phyloP scores from a whole-genome alignment of 2,329 filamentous ascomycete genomes.

The Aspergillus pseudotamarii region DNA sequence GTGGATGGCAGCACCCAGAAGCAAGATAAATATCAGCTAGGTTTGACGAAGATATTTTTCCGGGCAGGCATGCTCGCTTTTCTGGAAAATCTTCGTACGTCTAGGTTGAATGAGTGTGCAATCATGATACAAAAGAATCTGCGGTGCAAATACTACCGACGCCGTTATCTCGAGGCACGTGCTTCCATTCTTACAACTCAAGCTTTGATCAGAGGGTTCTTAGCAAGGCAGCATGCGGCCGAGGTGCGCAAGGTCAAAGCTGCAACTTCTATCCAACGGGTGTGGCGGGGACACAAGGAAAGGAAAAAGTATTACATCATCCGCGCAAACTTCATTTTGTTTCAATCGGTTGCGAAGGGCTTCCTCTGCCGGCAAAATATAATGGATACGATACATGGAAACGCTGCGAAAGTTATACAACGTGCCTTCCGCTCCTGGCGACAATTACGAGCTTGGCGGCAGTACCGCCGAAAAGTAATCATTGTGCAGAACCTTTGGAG shows the following conservation, averaged over 20 bases:
- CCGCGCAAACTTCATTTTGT: constrained; percentile 80
- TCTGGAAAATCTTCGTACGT: constrained; percentile 90
- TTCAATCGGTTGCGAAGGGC: constrained; percentile 89
- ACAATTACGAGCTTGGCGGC: constrained; percentile 78
- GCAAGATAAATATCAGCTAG: constrained; percentile 93
- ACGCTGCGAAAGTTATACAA: constrained; percentile 89
- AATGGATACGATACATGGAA: constrained; percentile 89
- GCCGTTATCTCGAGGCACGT: constrained; percentile 84
- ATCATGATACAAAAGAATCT: constrained; percentile 99
- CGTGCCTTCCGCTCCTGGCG: constrained; percentile 82
- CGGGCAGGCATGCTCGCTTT: constrained; percentile 98
- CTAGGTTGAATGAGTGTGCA: constrained; percentile 86
- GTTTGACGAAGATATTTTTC: constrained; percentile 99
- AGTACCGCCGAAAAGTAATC: constrained; percentile 85
- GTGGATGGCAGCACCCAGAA: constrained; percentile 74
- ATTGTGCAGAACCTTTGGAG: constrained; percentile 93
- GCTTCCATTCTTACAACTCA: constrained; percentile 80
- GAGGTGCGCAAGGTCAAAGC: constrained; percentile 81
- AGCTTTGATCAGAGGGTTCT: constrained; percentile 73
- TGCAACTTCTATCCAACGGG: constrained; percentile 89
- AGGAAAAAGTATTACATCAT: constrained; percentile 77
- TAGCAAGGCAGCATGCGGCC: constrained; percentile 76
- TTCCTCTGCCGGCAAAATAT: constrained; percentile 89
- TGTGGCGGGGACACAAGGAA: constrained; percentile 92
- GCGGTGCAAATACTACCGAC: constrained; percentile 90